A percentile compares a stretch with the other conserved stretches of the same genome.
Conservation (phyloP, 2,329 filamentous ascomycete species). For the Dactylonectria estremocensis region DNA sequence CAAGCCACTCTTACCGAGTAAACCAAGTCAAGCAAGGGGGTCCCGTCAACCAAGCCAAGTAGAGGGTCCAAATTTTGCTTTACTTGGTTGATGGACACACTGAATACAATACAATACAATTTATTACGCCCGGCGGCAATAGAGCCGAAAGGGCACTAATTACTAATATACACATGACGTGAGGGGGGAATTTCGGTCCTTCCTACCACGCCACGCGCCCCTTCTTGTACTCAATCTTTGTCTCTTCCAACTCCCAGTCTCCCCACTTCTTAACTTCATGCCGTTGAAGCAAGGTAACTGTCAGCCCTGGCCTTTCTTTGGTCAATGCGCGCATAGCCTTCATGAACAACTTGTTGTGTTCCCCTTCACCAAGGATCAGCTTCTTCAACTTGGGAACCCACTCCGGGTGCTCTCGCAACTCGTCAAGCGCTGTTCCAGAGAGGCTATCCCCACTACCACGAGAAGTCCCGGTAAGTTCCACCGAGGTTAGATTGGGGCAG, state of each 20-base stretch:
- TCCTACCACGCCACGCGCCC: constrained; percentile 13
- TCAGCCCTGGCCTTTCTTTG: constrained; percentile 23
- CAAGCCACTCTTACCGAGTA: no score
- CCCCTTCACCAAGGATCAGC: neutral
- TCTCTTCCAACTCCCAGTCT: constrained; percentile 27
- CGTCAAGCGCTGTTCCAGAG: constrained; percentile 14
- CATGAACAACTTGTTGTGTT: constrained; percentile 25
- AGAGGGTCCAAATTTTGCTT: no score
- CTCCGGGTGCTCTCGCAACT: constrained; percentile 22
- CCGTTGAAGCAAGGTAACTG: constrained; percentile 2
- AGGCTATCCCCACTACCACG: neutral
- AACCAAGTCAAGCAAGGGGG: no score
- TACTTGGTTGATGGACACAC: no score
- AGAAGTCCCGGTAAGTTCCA: constrained; percentile 22
- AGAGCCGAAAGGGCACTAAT: neutral
- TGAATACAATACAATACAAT: neutral
- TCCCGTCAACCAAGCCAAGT: no score
- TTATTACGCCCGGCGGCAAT: neutral
- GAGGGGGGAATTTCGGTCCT: neutral
- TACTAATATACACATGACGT: neutral
- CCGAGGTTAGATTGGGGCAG: neutral
- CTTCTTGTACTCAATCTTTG: neutral
- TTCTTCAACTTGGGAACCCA: constrained; percentile 31
- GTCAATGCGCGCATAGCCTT: constrained; percentile 31
- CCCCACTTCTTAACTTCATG: constrained; percentile 27